Evolutionary conservation across 345 rosid species (phyloP), one percentile per base, ranked within the genome.

Genomic region (Eutrema heterophyllum): DNA sequence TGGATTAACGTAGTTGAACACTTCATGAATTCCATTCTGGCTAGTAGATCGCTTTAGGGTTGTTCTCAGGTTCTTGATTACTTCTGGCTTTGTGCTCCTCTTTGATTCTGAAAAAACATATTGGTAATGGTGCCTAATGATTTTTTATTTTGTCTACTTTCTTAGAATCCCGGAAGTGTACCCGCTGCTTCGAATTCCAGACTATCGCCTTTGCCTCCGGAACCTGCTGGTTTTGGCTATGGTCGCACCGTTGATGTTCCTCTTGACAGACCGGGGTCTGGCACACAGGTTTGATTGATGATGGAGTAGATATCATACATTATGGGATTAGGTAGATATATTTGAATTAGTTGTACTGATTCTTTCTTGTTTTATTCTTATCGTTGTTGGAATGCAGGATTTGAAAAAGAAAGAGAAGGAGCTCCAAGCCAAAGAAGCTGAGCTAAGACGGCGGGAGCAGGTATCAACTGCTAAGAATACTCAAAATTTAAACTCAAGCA

Each of bases 381-480:
- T 6, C 40, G 3, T 50, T 54, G 65, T 40, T 64, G 63, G 43
- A 50, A 70, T 78, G 27, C 75, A 90, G 98, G 93, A 90, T 81
- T 79, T 89, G 78, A 90, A 83, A 74, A 84, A 85, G 74, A 95
- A 84, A 79, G 99, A 96, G 84, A 96, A 83, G 79, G 99, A 92
- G 78, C 98, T 96, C 39, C 98, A 89, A 72, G 97, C 95, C 61
- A 96, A 92, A 86, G 99, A 96, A 84, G 81, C 95, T 75, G 97
- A 92, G 41, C 79, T 92, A 73, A 84, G 67, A 82, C 83, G 80
- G 79, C 83, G 96, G 48, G 97, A 96, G 80, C 93, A 90, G 95
- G 99, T 92, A 36, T 14, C 44, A 57, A 36, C 16, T 45, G 21
- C 49, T 45, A n/a, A n/a, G 4, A n/a, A 5, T 14, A n/a, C 49